Conservation (phyloP, 2,329 filamentous ascomycete genomes). For the Neonectria hederae region DNA sequence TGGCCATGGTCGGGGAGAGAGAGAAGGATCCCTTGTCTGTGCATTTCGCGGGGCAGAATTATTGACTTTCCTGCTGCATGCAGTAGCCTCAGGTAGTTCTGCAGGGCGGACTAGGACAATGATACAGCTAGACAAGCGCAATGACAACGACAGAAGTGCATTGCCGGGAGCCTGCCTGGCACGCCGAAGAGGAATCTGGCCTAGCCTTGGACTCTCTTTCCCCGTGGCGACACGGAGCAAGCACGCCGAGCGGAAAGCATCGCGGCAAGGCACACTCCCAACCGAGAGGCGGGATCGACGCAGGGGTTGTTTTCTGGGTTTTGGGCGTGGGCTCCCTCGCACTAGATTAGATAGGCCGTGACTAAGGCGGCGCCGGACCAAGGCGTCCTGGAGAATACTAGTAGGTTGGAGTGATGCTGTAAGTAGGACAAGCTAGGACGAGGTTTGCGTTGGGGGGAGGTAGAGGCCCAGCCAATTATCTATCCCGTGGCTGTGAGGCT, state of each 20-base stretch:
- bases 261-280: constrained; percentile 17
- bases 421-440: neutral
- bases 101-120: neutral
- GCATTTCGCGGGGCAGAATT: neutral
- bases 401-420: neutral
- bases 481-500: neutral
- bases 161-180: constrained; percentile 1
- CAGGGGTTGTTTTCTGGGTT: constrained; percentile 2
- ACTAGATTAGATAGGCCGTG: constrained; percentile 17
- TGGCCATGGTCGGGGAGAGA: no score
- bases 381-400: no score
- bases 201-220: neutral
- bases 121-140: neutral
- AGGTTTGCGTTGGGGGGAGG: neutral
- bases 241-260: neutral
- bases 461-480: neutral
- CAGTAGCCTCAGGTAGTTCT: neutral
- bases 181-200: neutral
- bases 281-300: neutral
- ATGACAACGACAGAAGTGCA: neutral
- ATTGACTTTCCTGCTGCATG: neutral
- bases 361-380: no score
- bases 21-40: neutral
- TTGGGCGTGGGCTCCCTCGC: constrained; percentile 31
- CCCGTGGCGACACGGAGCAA: neutral